Evolutionary conservation across 2,329 filamentous ascomycete species (phyloP), one percentile per base, ranked within the genome.

Genomic region (Keithomyces neogunnii): DNA sequence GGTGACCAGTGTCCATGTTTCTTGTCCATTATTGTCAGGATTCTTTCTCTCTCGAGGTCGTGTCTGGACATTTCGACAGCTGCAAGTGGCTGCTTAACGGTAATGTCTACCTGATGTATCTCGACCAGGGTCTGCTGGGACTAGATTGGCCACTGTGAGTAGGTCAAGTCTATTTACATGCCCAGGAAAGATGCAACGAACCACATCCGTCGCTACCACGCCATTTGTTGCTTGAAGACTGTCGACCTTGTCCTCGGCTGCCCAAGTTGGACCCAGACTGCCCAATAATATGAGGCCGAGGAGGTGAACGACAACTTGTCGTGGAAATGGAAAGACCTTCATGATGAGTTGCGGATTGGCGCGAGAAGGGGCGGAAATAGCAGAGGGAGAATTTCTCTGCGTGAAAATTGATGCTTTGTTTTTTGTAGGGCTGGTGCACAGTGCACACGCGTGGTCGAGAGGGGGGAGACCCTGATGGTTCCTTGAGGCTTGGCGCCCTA

Each of bases 1-100:
- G 56, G 50, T 31, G 64, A 64, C 65, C 67, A 69, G 4, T 45
- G 59, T 0, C 69, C 68, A 4, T 61, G 59, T 1, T 57, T 57
- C 32, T 55, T 62, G 30, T 51, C 55, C 56, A 73, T 50, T 2
- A 58, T 55, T n/a, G 56, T 53, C 13, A 68, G 48, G 2, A 73
- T 51, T 13, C 56, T 60, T 10, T 62, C 52, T 47, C 64, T 67
- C 36, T 67, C 67, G 2, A 62, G 53, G 3, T 57, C 52, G 48
- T 70, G 67, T 1, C 63, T 57, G 35, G 55, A 51, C 45, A 13
- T 60, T 55, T 31, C 26, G 26, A 59, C 55, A 10, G 53, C 51
- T 2, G 60, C 51, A 4, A 51, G 19, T 0, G 56, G 2, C 3
- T 63, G 55, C 28, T 67, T 56, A 0, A 67, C 9, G 1, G 65